Percentiles rank a stretch among this genome's conserved stretches.
Conservation (phyloP, 148 eudicot species). For the Camellia lanceoleosa region DNA sequence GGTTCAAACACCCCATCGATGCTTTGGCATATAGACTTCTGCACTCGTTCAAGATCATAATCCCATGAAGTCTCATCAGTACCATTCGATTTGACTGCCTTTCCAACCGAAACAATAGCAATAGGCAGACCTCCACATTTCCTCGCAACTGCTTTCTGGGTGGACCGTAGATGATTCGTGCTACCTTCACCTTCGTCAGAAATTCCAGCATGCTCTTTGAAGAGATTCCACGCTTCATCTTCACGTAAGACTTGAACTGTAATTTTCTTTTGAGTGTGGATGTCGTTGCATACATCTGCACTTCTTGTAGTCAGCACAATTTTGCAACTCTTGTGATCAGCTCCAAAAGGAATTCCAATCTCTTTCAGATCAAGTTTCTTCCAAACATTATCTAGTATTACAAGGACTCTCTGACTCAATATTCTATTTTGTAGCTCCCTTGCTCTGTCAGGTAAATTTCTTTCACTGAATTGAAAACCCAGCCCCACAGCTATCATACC, state of each 20-base stretch:
- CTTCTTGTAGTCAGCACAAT: too few species aligned
- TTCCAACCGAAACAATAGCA: not conserved
- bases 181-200: not conserved
- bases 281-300: too few species aligned
- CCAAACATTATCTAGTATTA: slow-evolving; percentile 49
- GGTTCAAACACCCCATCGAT: not conserved
- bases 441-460: slow-evolving; percentile 16
- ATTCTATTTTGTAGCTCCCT: slow-evolving; percentile 30
- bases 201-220: slow-evolving; percentile 29
- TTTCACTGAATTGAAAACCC: slow-evolving; percentile 25
- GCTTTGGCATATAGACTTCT: not conserved
- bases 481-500: slow-evolving; percentile 42
- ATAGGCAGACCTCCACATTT: slow-evolving; percentile 22
- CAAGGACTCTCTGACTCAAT: slow-evolving; percentile 21
- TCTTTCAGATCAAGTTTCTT: slow-evolving; percentile 26
- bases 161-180: not conserved
- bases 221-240: slow-evolving; percentile 21
- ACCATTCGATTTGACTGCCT: not conserved
- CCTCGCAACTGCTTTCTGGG: not conserved
- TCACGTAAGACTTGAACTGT: too few species aligned
- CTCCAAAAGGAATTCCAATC: slow-evolving; percentile 27
- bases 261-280: too few species aligned
- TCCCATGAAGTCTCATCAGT: not conserved
- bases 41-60: not conserved
- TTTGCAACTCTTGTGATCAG: slow-evolving; percentile 8